Percentiles rank a stretch among this genome's conserved stretches.
Evolutionary conservation across 768 basidiomycete genomes (phyloP).

Genomic region (Pulveroboletus sp.): DNA sequence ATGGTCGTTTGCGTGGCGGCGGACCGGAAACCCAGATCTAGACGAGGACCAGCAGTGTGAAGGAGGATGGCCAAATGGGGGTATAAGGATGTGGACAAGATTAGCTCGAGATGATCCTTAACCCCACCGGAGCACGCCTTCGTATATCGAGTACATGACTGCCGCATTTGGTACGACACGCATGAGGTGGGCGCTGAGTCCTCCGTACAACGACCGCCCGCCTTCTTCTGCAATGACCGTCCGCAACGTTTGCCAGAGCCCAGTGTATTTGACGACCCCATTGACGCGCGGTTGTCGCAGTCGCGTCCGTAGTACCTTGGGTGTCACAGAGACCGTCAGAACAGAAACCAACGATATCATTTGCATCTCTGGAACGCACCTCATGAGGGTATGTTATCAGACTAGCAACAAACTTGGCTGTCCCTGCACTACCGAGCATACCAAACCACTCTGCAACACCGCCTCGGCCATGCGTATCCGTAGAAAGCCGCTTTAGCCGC

Average conservation of each 20-base stretch:
- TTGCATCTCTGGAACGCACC: conserved; percentile 42
- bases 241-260: conserved; percentile 77
- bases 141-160: conserved; percentile 96
- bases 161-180: conserved; percentile 96
- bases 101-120: neutral
- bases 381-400: conserved; percentile 98
- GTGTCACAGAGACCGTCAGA: neutral
- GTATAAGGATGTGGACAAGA: neutral
- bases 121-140: conserved; percentile 68
- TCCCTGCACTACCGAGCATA: conserved; percentile 86
- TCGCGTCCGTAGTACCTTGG: conserved; percentile 84
- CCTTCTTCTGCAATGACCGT: conserved; percentile 91
- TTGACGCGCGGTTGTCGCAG: conserved; percentile 82
- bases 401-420: conserved; percentile 90
- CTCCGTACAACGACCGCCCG: conserved; percentile 78
- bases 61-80: neutral
- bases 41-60: neutral
- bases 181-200: conserved; percentile 91
- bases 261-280: conserved; percentile 78
- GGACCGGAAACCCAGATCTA: neutral
- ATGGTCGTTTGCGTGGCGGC: neutral
- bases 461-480: conserved; percentile 49
- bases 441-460: conserved; percentile 65
- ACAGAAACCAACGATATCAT: neutral
- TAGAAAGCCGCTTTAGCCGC: conserved; percentile 70